Percentiles rank a stretch among this genome's conserved stretches.
phyloP scores from a whole-genome alignment of 1,284 basidiomycete species.

The Hemileia vastatrix region DNA sequence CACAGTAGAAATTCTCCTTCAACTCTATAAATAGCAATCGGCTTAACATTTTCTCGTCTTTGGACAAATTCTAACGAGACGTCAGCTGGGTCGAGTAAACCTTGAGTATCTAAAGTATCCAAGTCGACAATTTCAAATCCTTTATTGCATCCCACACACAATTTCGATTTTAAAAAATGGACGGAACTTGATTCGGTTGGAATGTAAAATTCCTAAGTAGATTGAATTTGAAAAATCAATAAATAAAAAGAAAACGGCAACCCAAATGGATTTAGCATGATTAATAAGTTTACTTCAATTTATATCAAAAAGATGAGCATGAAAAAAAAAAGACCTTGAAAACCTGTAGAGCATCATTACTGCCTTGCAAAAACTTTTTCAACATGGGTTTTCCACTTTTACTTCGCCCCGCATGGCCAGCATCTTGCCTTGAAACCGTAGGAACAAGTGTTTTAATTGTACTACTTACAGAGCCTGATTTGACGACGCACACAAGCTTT shows the following conservation, averaged over 20 bases:
- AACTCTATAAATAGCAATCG: slow-evolving; percentile 93
- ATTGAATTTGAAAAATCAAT: slow-evolving; percentile 16
- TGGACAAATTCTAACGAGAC: slow-evolving; percentile 85
- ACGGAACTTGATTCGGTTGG: slow-evolving; percentile 94
- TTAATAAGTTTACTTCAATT: neutral
- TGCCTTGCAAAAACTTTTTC: slow-evolving; percentile 81
- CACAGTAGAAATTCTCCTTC: slow-evolving; percentile 95
- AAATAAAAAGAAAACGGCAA: too few species aligned
- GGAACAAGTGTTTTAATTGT: slow-evolving; percentile 98
- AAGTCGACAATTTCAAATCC: slow-evolving; percentile 99
- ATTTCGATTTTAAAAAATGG: slow-evolving; percentile 93
- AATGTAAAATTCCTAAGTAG: slow-evolving; percentile 83
- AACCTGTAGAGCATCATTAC: slow-evolving; percentile 84
- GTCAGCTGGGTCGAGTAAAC: slow-evolving; percentile 85
- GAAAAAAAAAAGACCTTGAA: slow-evolving; percentile 62
- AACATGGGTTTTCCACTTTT: too few species aligned
- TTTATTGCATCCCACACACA: slow-evolving; percentile 93
- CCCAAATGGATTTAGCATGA: too few species aligned
- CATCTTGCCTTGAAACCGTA: slow-evolving; percentile 51
- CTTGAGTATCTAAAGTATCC: slow-evolving; percentile 93
- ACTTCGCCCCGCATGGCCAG: too few species aligned
- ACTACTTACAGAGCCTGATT: slow-evolving; percentile 83
- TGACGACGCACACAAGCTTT: slow-evolving; percentile 96
- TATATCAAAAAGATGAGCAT: neutral
- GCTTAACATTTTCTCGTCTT: slow-evolving; percentile 74